These are phyloP conservation scores for Candida dubliniensis DNA, from an alignment of 1,139 yeast species.

Conservation along the genomic window DNA sequence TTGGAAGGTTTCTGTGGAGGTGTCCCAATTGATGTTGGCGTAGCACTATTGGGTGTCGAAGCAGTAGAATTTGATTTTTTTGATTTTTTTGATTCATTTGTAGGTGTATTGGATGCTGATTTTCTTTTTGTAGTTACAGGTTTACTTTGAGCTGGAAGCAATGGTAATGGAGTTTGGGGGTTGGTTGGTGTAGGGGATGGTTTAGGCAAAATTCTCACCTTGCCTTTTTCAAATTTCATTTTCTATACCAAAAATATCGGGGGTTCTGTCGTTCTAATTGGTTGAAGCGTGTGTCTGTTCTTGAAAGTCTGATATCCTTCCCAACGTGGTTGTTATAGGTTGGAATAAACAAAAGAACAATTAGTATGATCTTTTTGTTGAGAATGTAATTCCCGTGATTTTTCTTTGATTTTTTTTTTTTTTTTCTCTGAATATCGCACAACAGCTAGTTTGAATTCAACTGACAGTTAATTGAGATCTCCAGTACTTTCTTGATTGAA, in stretches of 20 bases:
- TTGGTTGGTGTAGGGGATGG: constrained; percentile 18
- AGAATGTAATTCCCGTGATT: background rate
- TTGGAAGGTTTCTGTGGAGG: constrained; percentile 17
- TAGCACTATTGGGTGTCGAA: constrained; percentile 1
- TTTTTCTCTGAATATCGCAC: background rate
- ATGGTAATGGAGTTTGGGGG: constrained; percentile 14
- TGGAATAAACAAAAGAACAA: background rate
- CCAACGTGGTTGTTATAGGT: background rate
- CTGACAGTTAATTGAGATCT: too few species aligned
- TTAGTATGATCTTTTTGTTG: background rate
- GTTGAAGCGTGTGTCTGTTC: too few species aligned
- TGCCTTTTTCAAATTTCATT: constrained; percentile 31
- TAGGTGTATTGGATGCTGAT: constrained; percentile 4
- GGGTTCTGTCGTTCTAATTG: background rate
- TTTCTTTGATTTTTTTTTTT: background rate
- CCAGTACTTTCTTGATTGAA: too few species aligned
- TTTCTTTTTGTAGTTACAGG: constrained; percentile 12
- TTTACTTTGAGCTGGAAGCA: constrained; percentile 3
- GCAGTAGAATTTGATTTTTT: constrained; percentile 1
- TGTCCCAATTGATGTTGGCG: constrained; percentile 1
- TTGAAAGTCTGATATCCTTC: background rate
- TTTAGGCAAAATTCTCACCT: constrained; percentile 32
- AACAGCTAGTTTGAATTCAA: too few species aligned
- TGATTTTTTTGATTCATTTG: background rate
- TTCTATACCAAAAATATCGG: background rate